Evolutionary conservation across 495 filamentous ascomycete genomes (phyloP), one percentile per base, ranked within the genome.

Genomic region (Penicillium pulvis): DNA sequence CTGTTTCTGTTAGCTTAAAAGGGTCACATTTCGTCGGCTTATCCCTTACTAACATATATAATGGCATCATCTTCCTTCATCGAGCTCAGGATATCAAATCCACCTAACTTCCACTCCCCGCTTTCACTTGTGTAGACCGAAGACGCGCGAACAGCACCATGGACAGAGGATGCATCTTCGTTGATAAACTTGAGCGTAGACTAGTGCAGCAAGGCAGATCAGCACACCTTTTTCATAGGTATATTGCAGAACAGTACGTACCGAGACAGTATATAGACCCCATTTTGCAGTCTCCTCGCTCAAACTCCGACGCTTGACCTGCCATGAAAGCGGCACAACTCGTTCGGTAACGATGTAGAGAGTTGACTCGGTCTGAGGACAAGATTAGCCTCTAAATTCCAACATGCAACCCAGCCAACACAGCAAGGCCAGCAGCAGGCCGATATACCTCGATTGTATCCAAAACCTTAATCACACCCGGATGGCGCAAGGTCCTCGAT

Each of bases 281-380:
- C 94, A 98, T 84, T 97, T 98, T 6, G 91, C 82, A 1, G 92
- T 97, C 74, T 98, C 95, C 23, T 88, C 83, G 51, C 84, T 91
- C 57, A 98, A 65, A 62, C 87, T 90, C 76, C 90, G 92, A 63
- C 92, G 81, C 70, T 87, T 90, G 42, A 91, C 85, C 64, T 92
- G 84, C 93, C 93, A 97, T 46, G 83, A 81, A 23, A 98, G 79
- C 1, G 95, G 94, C 11, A 82, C 84, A 10, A 98, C 75, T 52
- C 92, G 84, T 74, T 98, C 94, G 12, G 94, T 98, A 41, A 93
- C 91, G 65, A 98, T 93, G 72, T 98, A 96, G 31, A 98, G 89
- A 69, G 91, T 91, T 11, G 87, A 80, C 50, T 98, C 95, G 65
- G 92, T 95, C 90, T 95, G 67, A 28, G 6, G 2, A 42, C 8